Evolutionary conservation across 164 flowering plant species (phyloP).

Genomic region (Vitis riparia): DNA sequence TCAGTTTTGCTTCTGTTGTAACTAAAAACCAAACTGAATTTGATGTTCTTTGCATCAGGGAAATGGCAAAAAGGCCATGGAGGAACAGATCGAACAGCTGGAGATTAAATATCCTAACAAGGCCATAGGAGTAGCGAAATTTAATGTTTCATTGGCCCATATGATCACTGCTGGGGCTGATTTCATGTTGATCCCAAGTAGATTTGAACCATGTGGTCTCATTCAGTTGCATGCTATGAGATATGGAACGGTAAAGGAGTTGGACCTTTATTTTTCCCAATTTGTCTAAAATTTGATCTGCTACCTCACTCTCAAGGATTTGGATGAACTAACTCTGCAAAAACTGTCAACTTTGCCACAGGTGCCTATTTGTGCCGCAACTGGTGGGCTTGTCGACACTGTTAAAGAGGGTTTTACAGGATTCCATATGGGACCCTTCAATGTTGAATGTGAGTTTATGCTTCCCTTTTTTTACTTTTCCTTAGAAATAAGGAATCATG

Average conservation of each 20-base stretch:
- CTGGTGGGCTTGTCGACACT: slow-evolving; percentile 85
- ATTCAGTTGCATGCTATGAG: slow-evolving; percentile 90
- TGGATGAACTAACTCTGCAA: too few relatives aligned
- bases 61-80: slow-evolving; percentile 84
- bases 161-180: slow-evolving; percentile 87
- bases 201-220: slow-evolving; percentile 99
- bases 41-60: slow-evolving; percentile 44
- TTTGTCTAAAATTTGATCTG: too few relatives aligned
- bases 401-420: slow-evolving; percentile 79
- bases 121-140: slow-evolving; percentile 81
- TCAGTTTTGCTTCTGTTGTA: too few relatives aligned
- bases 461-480: too few relatives aligned
- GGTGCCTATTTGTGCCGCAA: slow-evolving; percentile 66
- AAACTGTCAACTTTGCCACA: slow-evolving; percentile 10
- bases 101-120: slow-evolving; percentile 68
- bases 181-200: slow-evolving; percentile 72
- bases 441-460: slow-evolving; percentile 50
- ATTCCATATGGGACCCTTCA: slow-evolving; percentile 78
- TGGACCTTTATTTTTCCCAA: too few relatives aligned
- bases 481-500: too few relatives aligned
- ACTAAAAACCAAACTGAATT: neutral
- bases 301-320: too few relatives aligned
- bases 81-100: slow-evolving; percentile 70
- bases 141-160: slow-evolving; percentile 84
- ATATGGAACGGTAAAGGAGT: slow-evolving; percentile 74